Evolutionary conservation across 495 filamentous ascomycete genomes (phyloP), one percentile per base, ranked within the genome.

Genomic region (Mycothermus thermophilus): DNA sequence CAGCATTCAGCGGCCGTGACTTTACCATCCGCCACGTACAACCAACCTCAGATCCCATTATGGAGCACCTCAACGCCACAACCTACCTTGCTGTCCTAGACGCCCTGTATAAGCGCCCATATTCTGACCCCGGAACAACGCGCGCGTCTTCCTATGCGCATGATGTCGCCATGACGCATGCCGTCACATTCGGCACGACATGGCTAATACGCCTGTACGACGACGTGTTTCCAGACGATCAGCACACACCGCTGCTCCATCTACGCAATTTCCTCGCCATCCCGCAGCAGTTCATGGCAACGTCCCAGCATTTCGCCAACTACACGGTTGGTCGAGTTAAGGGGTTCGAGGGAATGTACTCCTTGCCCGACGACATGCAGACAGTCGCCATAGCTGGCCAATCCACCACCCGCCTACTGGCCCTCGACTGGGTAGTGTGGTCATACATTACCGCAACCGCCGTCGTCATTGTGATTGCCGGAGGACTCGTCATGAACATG

Each of bases 221-320:
- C 35, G 35, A 37, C 22, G 21, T 37, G 12, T 37, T 37, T 25
- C 35, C 35, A 1, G 35, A 37, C 35, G 35, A 37, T 27, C 3
- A 12, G 20, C 28, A 30, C 26, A 37, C 35, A 5, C 35, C 35
- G 8, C 18, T 24, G 10, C 4, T 19, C 9, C 28, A 37, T 27
- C 35, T 37, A 19, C 35, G 28, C 27, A 37, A 37, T 27, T 37
- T 37, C 35, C 35, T 37, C 20, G 35, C 35, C 35, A 37, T 37
- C 28, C 35, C 35, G 8, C 35, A 30, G 12, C 35, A 37, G 20
- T 37, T 37, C 20, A 30, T 30, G 18, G 28, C 25, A 7, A 31
- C 28, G 10, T 37, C 26, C 27, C 19, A 30, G 19, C 35, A 37
- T 13, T 37, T 15, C 17, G 35, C 35, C 26, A 37, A 37, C 35